Base-by-base conservation (phyloP, 148 eudicot genomes). In the Rhododendron molle region DNA sequence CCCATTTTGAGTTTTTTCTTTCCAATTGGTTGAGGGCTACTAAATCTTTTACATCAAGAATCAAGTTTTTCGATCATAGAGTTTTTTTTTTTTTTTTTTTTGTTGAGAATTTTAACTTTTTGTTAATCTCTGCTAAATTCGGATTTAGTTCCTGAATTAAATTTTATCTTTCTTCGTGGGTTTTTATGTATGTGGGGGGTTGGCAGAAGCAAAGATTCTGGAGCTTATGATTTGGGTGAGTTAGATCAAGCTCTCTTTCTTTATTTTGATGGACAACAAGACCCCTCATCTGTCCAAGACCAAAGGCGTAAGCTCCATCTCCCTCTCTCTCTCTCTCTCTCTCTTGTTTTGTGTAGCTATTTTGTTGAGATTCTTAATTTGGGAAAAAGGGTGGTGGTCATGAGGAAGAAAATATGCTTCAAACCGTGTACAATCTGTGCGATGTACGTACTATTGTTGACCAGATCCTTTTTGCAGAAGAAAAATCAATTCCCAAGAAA, bases 161-260 rank as follows among this genome's bases (percentile, higher is more conserved):
- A 13, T 73, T 58, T 26, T 0, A 58, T 80, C 11, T 32, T 65
- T 32, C 14, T n/a, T 81, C 38, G 21, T 28, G 46, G 32, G n/a
- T 47, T 52, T 54, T 18, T 76, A 15, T 16, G 21, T 86, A 56
- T 80, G 60, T 13, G 60, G 78, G 85, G 72, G n/a, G 20, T 56
- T 56, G 58, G 86, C 87, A 90, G 90, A 71, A 89, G 72, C 86
- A 92, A 91, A 84, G 95, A 94, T 86, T 67, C 83, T 43, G 91
- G 89, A 80, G 91, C 92, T 10, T 94, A 93, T 81, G 99, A 97
- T 87, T 85, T 97, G 83, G 98, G 96, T 2, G 99, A 97, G 81
- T 87, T 97, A 23, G 99, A 97, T 91, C 98, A 94, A 83, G 94
- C 99, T 1, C 91, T 97, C 20, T 93, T 95, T 47, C 89, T 93